Percentiles rank a stretch among this genome's conserved stretches.
These are phyloP conservation scores for Phytopythium kandeliae DNA, from an alignment of 352 stramenopile genomes.

Conservation along the genomic window DNA sequence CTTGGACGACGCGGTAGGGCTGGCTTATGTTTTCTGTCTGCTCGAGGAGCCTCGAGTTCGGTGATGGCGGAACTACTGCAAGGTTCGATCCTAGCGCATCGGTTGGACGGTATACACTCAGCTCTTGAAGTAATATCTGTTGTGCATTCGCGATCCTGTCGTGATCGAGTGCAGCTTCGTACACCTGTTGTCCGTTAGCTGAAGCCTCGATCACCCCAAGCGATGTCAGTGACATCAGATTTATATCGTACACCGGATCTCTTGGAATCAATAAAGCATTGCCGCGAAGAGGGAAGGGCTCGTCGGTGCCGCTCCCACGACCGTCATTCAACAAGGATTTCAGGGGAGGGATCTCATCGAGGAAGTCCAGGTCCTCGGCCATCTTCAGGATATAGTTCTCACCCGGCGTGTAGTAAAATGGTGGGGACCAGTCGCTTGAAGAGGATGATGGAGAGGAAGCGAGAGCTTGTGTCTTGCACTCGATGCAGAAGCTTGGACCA, in stretches of 20 bases:
- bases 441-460: slow-evolving; percentile 23
- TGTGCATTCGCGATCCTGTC: slow-evolving; percentile 51
- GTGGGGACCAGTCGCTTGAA: slow-evolving; percentile 46
- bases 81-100: slow-evolving; percentile 11
- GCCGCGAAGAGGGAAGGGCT: slow-evolving; percentile 51
- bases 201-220: background rate
- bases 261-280: slow-evolving; percentile 70
- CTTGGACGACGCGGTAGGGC: slow-evolving; percentile 39
- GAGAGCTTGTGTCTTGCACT: slow-evolving; percentile 59
- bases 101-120: slow-evolving; percentile 54
- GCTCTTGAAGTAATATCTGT: slow-evolving; percentile 47
- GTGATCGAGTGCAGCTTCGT: slow-evolving; percentile 31
- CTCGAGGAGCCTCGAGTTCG: background rate
- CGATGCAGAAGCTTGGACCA: slow-evolving; percentile 67
- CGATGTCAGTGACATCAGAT: slow-evolving; percentile 18
- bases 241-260: slow-evolving; percentile 48
- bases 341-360: slow-evolving; percentile 47
- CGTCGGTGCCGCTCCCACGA: slow-evolving; percentile 14
- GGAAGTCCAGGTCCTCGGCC: slow-evolving; percentile 63
- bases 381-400: slow-evolving; percentile 81
- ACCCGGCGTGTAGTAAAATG: slow-evolving; percentile 52
- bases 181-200: slow-evolving; percentile 5
- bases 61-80: background rate
- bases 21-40: slow-evolving; percentile 2
- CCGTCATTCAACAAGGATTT: slow-evolving; percentile 34